Base-by-base conservation (phyloP, 257 asterid genomes). In the Eucommia ulmoides region DNA sequence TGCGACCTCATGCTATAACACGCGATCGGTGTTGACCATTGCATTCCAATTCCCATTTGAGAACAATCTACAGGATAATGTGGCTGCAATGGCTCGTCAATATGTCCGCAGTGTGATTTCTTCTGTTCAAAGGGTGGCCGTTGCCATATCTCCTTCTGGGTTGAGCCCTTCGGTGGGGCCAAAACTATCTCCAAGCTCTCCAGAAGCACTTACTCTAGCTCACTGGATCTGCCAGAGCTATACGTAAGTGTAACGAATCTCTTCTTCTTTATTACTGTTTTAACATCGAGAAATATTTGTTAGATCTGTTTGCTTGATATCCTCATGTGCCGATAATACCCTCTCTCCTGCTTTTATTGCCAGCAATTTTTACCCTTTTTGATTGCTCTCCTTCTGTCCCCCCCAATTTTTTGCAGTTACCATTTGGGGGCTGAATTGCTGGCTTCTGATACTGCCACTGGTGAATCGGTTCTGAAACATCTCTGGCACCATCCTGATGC, bases 401-500 rank as follows among this genome's bases (percentile, higher is more conserved):
- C 38, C 44, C 16, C n/a, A 35, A 29, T 38, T 57, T 42, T 38
- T 54, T 56, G 52, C 82, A 92, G 99, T 64, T 74, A 56, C 60
- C 94, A 92, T 50, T 45, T 67, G 15, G 99, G 99, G 45, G 62
- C 74, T 0, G 97, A 92, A 49, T 69, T 92, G 69, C 68, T 87
- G 25, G 58, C 72, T 46, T 51, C 69, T 7, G 93, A 78, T 20
- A 63, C 85, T 50, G 14, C 56, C 16, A 68, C 70, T 17, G 67
- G 77, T 49, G 99, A 87, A 61, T 74, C 74, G 0, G 54, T 92
- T 16, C 54, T 92, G 26, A 87, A 92, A 60, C 47, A 86, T 33
- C 95, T 92, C 35, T 92, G 99, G 99, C 93, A 79, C 22, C 97
- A 92, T 60, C 94, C 79, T 47, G 99, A 92, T 49, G 94, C 99